Base-by-base conservation (phyloP, 1,284 basidiomycete genomes). In the Microbotryum silenes-acaulis region DNA sequence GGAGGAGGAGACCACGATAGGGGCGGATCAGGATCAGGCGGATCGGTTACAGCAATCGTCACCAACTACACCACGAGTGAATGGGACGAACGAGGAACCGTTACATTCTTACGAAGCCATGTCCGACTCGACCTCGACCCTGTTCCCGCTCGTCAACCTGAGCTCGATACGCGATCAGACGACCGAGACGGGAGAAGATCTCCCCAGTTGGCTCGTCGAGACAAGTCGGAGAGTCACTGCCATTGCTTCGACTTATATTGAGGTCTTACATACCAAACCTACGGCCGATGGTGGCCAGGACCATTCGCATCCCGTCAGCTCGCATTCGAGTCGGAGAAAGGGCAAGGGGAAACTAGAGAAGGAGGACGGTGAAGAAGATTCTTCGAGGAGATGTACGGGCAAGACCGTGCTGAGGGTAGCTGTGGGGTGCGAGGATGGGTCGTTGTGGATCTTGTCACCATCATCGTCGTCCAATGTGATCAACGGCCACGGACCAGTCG, bases 371-470 rank as follows among this genome's bases (percentile, higher is more conserved):
- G 21, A 16, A 12, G 10, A 12, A 16, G 20, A n/a, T 37, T 27
- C 3, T 18, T 42, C 37, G 37, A 42, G 37, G 37, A 42, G 37
- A 42, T 42, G 37, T 4, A 18, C 37, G 37, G 37, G 37, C 37
- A 44, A 50, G 20, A 21, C 49, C 21, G 50, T 47, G 23, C 5
- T 53, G n/a, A 47, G 67, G 21, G 54, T 69, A 6, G 63, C 51
- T 1, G 63, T 47, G 2, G 67, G 67, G 1, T 63, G 54, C 27
- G 57, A 61, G 49, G 67, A 69, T 31, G 65, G 67, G 6, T 48
- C 44, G 1, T 44, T 65, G 6, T 67, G 65, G 65, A 20, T 69
- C n/a, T 67, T 69, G 46, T 61, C 56, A n/a, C 57, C 56, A 2
- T 51, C 57, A 10, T 21, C 51, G 14, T 42, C 31, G 3, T 21